phyloP scores from a whole-genome alignment of 768 basidiomycete species.

The Lanmaoa pseudosensibilis region DNA sequence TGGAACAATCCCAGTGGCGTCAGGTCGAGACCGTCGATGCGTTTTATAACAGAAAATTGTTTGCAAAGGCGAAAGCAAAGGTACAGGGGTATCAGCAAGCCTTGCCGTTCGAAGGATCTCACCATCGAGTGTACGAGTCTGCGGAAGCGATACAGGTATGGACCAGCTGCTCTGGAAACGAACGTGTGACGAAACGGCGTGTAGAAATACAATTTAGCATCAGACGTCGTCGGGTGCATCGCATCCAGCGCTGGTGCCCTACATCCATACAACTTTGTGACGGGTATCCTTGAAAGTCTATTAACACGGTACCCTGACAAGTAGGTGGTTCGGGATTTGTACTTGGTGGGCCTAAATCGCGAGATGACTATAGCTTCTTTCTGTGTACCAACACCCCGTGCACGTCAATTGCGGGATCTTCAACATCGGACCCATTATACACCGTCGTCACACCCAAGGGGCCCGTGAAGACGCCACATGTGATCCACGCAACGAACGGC shows the following conservation, averaged over 20 bases:
- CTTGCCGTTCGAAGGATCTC: slow-evolving; percentile 47
- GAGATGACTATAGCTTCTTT: slow-evolving; percentile 44
- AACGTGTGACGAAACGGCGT: not conserved
- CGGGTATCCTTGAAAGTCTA: slow-evolving; percentile 57
- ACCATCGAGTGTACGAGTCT: slow-evolving; percentile 34
- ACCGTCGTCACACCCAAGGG: slow-evolving; percentile 64
- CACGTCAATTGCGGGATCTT: slow-evolving; percentile 45
- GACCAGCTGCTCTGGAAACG: not conserved
- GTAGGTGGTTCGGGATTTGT: slow-evolving; percentile 33
- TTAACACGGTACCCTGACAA: slow-evolving; percentile 45
- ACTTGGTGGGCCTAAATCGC: not conserved
- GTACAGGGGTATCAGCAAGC: slow-evolving; percentile 48
- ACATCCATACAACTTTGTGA: slow-evolving; percentile 71
- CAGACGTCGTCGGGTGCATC: slow-evolving; percentile 49
- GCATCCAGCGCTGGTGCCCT: slow-evolving; percentile 57
- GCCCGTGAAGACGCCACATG: slow-evolving; percentile 51
- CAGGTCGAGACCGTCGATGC: slow-evolving; percentile 60
- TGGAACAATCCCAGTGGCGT: slow-evolving; percentile 56
- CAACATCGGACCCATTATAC: slow-evolving; percentile 39
- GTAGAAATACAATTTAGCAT: slow-evolving; percentile 51
- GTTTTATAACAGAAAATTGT: slow-evolving; percentile 45
- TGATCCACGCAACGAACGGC: slow-evolving; percentile 85
- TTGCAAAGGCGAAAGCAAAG: slow-evolving; percentile 40
- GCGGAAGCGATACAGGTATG: slow-evolving; percentile 34
- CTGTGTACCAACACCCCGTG: slow-evolving; percentile 64